Percentiles rank a stretch among this genome's conserved stretches.
Evolutionary conservation across 495 filamentous ascomycete species (phyloP).

Genomic region (Friedmanniomyces endolithicus): DNA sequence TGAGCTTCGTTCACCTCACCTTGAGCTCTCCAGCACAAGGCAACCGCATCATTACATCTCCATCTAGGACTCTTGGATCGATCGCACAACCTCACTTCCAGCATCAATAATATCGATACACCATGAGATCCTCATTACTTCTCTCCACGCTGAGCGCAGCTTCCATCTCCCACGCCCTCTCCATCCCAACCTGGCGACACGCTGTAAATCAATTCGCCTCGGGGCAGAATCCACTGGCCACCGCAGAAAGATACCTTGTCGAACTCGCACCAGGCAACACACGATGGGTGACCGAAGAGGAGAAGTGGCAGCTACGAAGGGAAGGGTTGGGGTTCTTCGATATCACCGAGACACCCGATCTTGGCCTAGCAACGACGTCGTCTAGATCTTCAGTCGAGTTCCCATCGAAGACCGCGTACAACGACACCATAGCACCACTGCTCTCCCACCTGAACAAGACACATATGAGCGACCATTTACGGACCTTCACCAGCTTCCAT

Average conservation of each 20-base stretch:
- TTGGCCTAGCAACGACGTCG: constrained; percentile 34
- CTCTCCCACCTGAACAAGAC: constrained; percentile 56
- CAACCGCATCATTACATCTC: neutral
- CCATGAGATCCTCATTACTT: constrained; percentile 5
- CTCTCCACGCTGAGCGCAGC: constrained; percentile 4
- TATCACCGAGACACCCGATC: constrained; percentile 59
- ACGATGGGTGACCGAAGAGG: constrained; percentile 78
- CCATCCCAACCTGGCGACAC: constrained; percentile 6
- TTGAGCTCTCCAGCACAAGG: neutral
- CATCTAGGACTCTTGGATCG: no score
- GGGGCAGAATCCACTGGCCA: constrained; percentile 7
- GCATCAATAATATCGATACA: neutral
- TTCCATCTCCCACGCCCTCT: constrained; percentile 4
- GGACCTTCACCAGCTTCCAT: constrained; percentile 67
- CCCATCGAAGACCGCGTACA: constrained; percentile 53
- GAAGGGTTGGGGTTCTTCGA: constrained; percentile 80
- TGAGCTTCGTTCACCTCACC: no score
- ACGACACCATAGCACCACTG: constrained; percentile 54
- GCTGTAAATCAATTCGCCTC: constrained; percentile 1
- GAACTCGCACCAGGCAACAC: constrained; percentile 80
- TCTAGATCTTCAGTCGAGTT: constrained; percentile 41
- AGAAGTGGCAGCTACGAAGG: constrained; percentile 82
- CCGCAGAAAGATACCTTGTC: constrained; percentile 53
- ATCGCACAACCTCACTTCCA: no score
- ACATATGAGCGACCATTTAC: constrained; percentile 66